A percentile compares a stretch with the other conserved stretches of the same genome.
Evolutionary conservation across 352 stramenopile species (phyloP).

Genomic region (Pythium sp.): DNA sequence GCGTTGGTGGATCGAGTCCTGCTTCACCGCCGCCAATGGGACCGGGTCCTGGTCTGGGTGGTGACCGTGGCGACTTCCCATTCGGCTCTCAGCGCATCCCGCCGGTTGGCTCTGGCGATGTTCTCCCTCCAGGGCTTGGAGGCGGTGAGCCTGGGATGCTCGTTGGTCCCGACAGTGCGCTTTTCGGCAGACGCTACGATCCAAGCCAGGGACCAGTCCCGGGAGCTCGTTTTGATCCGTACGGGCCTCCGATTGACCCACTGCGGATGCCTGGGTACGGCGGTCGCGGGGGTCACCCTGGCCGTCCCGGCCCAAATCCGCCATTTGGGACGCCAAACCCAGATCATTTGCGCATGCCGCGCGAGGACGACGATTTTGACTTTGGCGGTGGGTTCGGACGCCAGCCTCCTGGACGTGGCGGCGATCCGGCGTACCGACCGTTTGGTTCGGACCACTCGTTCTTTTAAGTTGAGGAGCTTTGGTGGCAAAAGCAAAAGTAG

Average conservation of each 20-base stretch:
- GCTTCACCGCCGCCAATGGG: constrained; percentile 5
- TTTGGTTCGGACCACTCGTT: constrained; percentile 72
- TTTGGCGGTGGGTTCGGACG: constrained; percentile 32
- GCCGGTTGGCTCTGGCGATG: constrained; percentile 56
- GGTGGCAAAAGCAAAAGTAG: not conserved
- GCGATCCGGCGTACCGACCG: constrained; percentile 36
- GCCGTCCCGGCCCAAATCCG: constrained; percentile 44
- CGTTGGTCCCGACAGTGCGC: constrained; percentile 67
- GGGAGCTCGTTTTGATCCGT: constrained; percentile 83
- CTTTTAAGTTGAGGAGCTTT: constrained; percentile 24
- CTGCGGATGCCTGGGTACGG: constrained; percentile 43
- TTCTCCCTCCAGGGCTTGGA: constrained; percentile 55
- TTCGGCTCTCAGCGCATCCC: constrained; percentile 12
- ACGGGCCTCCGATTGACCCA: constrained; percentile 57
- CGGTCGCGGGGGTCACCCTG: constrained; percentile 16
- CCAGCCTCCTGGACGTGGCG: constrained; percentile 28
- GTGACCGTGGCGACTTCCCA: constrained; percentile 9
- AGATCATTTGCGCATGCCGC: constrained; percentile 79
- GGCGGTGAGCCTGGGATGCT: constrained; percentile 68
- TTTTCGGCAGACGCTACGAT: constrained; percentile 66
- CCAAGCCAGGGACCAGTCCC: constrained; percentile 58
- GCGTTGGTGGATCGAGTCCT: not conserved
- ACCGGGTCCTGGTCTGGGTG: not conserved
- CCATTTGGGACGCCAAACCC: constrained; percentile 76
- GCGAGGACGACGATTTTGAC: constrained; percentile 55